Percentiles rank a stretch among this genome's conserved stretches.
Evolutionary conservation across 331 rosid genomes (phyloP).

Genomic region (Spiraea crenata): DNA sequence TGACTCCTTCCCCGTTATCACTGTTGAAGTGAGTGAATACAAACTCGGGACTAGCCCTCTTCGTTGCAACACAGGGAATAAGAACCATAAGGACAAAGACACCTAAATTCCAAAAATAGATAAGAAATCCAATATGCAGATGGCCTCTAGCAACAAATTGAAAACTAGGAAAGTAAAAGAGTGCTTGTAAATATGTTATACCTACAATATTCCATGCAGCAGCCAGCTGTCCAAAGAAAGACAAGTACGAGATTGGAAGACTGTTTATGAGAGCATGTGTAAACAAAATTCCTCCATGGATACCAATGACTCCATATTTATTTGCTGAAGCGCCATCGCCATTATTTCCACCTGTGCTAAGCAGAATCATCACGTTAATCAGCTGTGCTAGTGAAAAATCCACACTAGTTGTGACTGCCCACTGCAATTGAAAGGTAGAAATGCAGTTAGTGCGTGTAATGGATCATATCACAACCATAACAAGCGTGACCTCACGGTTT

Average conservation of each 20-base stretch:
- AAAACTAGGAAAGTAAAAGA: slow-evolving; percentile 10
- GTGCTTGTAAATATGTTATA: slow-evolving; percentile 27
- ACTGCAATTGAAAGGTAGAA: slow-evolving; percentile 61
- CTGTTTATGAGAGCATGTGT: slow-evolving; percentile 79
- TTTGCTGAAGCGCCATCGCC: slow-evolving; percentile 74
- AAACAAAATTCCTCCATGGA: slow-evolving; percentile 77
- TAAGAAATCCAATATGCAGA: slow-evolving; percentile 26
- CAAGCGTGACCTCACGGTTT: slow-evolving; percentile 32
- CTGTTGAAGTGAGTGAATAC: slow-evolving; percentile 92
- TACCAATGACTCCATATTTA: slow-evolving; percentile 64
- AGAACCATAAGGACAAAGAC: slow-evolving; percentile 85
- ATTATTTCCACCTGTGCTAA: slow-evolving; percentile 83
- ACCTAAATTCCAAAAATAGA: slow-evolving; percentile 43
- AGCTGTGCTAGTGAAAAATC: slow-evolving; percentile 89
- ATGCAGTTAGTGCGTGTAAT: slow-evolving; percentile 24
- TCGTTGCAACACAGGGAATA: slow-evolving; percentile 72
- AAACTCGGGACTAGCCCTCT: slow-evolving; percentile 78
- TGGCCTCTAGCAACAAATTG: background rate
- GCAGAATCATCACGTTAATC: slow-evolving; percentile 89
- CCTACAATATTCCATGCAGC: slow-evolving; percentile 91
- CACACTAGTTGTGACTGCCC: slow-evolving; percentile 97
- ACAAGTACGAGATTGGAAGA: slow-evolving; percentile 72
- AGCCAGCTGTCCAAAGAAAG: slow-evolving; percentile 86
- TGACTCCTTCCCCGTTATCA: slow-evolving; percentile 79
- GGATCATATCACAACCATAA: slow-evolving; percentile 18